phyloP scores from a whole-genome alignment of 345 rosid species.

The Cardamine chenopodiifolia region DNA sequence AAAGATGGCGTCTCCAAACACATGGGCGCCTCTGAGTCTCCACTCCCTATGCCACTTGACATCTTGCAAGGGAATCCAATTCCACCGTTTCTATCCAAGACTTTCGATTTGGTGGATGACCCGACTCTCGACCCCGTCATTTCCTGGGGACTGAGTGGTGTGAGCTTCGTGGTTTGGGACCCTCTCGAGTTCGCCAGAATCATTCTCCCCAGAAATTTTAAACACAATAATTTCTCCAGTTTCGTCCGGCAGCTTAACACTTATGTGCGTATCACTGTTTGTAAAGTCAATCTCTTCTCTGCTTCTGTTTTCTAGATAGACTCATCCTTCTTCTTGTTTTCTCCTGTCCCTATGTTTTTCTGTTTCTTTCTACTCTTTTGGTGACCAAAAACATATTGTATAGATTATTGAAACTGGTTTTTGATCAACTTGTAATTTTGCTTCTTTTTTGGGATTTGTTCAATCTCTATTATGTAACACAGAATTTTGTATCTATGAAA shows the following conservation, averaged over 20 bases:
- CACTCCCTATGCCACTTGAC: conserved; percentile 63
- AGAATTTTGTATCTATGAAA: background rate
- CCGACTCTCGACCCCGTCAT: conserved; percentile 70
- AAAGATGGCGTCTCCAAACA: conserved; percentile 33
- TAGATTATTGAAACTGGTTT: conserved; percentile 10
- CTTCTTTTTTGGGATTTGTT: conserved; percentile 5
- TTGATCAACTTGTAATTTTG: conserved; percentile 26
- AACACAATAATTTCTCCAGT: conserved; percentile 97
- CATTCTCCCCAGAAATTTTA: conserved; percentile 84
- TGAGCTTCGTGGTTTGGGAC: conserved; percentile 93
- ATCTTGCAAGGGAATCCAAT: conserved; percentile 60
- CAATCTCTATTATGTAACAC: conserved; percentile 22
- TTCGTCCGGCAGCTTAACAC: conserved; percentile 96
- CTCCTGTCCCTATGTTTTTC: conserved; percentile 9
- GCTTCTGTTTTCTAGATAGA: conserved; percentile 27
- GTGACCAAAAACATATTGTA: conserved; percentile 21
- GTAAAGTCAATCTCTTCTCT: conserved; percentile 38
- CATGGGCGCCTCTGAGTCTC: conserved; percentile 38
- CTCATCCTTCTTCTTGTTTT: background rate
- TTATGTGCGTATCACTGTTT: conserved; percentile 76
- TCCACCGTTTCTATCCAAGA: conserved; percentile 84
- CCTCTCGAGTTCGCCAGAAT: conserved; percentile 76
- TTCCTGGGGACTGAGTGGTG: conserved; percentile 76
- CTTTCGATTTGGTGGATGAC: conserved; percentile 88
- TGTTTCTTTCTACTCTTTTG: conserved; percentile 19